Percentiles rank a stretch among this genome's conserved stretches.
Conservation (phyloP, 352 stramenopile genomes). For the Blastocystis sp. region DNA sequence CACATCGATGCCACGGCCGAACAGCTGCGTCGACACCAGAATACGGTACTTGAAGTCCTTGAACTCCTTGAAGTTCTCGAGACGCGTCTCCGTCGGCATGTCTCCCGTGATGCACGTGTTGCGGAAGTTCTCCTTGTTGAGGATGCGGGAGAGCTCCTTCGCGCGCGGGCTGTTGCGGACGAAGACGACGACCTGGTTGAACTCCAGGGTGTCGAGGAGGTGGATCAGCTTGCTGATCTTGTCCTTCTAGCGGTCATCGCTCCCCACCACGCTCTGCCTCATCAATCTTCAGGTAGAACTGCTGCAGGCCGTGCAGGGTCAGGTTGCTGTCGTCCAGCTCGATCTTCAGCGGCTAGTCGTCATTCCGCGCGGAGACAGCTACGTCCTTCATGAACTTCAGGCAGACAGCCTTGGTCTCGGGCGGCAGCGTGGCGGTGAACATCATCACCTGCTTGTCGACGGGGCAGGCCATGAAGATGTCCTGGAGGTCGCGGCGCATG, state of each 20-base stretch:
- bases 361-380: neutral
- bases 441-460: constrained; percentile 99
- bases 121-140: constrained; percentile 99
- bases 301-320: constrained; percentile 97
- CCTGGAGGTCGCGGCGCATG: constrained; percentile 97
- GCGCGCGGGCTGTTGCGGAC: constrained; percentile 76
- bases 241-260: constrained; percentile 74
- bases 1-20: constrained; percentile 99
- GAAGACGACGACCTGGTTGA: constrained; percentile 97
- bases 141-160: constrained; percentile 91
- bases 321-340: constrained; percentile 99
- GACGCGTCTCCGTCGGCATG: constrained; percentile 79
- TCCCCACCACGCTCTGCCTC: constrained; percentile 76
- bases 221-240: constrained; percentile 99
- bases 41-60: constrained; percentile 99
- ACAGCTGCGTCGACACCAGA: constrained; percentile 97
- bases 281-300: constrained; percentile 98
- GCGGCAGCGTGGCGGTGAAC: constrained; percentile 97
- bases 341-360: constrained; percentile 91
- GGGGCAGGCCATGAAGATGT: constrained; percentile 97
- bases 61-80: constrained; percentile 97
- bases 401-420: constrained; percentile 97
- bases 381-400: constrained; percentile 90
- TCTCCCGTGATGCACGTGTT: constrained; percentile 97
- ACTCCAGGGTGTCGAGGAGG: constrained; percentile 96